Evolutionary conservation across 106 monocot genomes (phyloP), one percentile per base, ranked within the genome.

Genomic region (Allium sativum): DNA sequence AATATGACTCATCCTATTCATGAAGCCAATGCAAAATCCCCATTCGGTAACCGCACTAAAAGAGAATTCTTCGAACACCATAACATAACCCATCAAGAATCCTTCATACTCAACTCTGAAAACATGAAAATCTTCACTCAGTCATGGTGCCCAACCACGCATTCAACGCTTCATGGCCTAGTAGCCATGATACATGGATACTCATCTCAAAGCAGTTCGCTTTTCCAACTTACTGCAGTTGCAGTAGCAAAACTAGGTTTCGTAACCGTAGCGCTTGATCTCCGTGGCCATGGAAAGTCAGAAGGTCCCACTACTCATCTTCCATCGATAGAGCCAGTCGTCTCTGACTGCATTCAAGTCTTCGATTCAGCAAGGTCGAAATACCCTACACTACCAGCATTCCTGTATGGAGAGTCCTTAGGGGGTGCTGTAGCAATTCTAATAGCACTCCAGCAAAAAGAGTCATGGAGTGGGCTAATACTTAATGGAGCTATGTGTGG

Each of bases 131-230:
- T 85, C 72, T 85, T 69, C 81, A 81, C 85, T 19, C 85, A 81
- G 21, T 61, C 81, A 8, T 85, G 85, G 85, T 52, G 77, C 19
- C 77, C 69, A 13, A 10, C n/a, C 11, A 59, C 21, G 31, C 10
- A 6, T 22, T 0, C 21, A 10, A 20, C 12, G 13, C 58, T 15
- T 40, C 47, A 19, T 7, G 85, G 81, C 59, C 42, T 79, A 7
- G 81, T 85, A 40, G 81, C 81, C 64, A 85, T 85, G 85, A 58
- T 85, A 52, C 85, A 85, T 51, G 85, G 85, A 52, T 81, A 81
- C 53, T 4, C 65, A 52, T 77, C 78, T 16, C 81, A 85, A 69
- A 72, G 74, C 70, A 48, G 81, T 57, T 85, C 74, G 78, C 18
- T 81, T 52, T 78, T 81, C 70, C 57, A 78, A 77, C 70, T 72